Evolutionary conservation across 2,329 filamentous ascomycete genomes (phyloP), one percentile per base, ranked within the genome.

Genomic region (Fusarium sambucinum): DNA sequence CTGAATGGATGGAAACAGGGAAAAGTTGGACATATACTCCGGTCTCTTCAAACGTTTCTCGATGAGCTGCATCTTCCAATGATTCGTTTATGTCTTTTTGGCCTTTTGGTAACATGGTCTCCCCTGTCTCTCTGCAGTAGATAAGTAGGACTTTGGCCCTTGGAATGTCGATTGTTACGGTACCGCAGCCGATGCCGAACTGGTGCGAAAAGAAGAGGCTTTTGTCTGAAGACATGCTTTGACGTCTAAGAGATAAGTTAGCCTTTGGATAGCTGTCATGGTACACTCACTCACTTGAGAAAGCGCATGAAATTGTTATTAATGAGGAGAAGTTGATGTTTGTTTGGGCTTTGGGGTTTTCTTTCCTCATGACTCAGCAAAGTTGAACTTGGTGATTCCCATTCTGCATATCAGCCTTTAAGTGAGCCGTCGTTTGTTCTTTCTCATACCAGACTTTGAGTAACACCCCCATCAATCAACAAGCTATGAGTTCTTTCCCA

Each of bases 31-130:
- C 57, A 17, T 11, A 37, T 5, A 62, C 23, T 11, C 57, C 57
- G 11, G 45, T 57, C 7, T 63, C 57, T 13, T 63, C 60, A 9
- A 42, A 63, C 1, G 60, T 62, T n/a, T 63, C 60, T 52, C 60
- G 27, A 2, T 35, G 25, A 12, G 60, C 60, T 12, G 57, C 38
- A 7, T 23, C 17, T 14, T 63, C 40, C 2, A 63, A 51, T 8
- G 21, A 8, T 33, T 63, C 60, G 8, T 19, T 25, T 2, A 62
- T 2, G 10, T 64, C 46, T 48, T 64, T 64, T 9, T 35, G 51
- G 14, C 61, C 58, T 29, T 64, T 64, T 7, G 61, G 61, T 6
- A 64, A 46, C 17, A 62, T n/a, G 7, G 44, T 38, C 38, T 62
- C 61, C 33, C 58, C 51, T 6, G 32, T 64, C 13, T 10, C 27